Evolutionary conservation across 1,284 basidiomycete genomes (phyloP), one percentile per base, ranked within the genome.

Genomic region (Ganoderma boninense): DNA sequence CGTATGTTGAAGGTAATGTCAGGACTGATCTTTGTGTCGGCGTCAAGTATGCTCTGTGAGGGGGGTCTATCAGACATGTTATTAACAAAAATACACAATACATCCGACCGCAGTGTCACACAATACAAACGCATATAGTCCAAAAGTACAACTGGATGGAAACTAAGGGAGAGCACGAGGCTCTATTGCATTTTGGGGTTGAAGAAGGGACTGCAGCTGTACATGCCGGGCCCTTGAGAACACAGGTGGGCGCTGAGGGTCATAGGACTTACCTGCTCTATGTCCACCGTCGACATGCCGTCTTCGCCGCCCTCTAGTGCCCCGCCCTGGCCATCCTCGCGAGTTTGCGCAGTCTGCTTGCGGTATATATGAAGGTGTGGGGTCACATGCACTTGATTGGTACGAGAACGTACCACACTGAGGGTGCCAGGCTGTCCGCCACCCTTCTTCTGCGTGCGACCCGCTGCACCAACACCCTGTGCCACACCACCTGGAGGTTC

Each of bases 401-500:
- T 26, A 20, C 20, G 35, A 49, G 16, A 1, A 66, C 75, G 43
- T 62, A 77, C 77, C 29, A 71, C 66, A 40, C 65, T 69, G 52
- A 63, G 35, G 52, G 74, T 76, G 62, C 72, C 74, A 16, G 71
- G 74, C 26, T 71, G 54, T 57, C 64, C 64, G 59, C 64, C 64
- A 62, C 64, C 72, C 68, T 81, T 81, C 73, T 80, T 80, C 44
- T 73, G 66, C 1, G 63, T 68, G 13, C 73, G 69, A 5, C 69
- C 69, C 2, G 68, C 69, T 61, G 74, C 71, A 32, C 54, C 67
- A 10, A 70, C 66, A 1, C 69, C 76, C 14, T 73, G 69, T 2
- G 71, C 72, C 29, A 65, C 73, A 18, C 75, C 74, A 23, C 75
- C 76, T 38, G 79, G 75, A 10, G 79, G 83, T 60, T 95, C 95